Conservation (phyloP, 2,329 filamentous ascomycete species). For the Ascocoryne sarcoides region DNA sequence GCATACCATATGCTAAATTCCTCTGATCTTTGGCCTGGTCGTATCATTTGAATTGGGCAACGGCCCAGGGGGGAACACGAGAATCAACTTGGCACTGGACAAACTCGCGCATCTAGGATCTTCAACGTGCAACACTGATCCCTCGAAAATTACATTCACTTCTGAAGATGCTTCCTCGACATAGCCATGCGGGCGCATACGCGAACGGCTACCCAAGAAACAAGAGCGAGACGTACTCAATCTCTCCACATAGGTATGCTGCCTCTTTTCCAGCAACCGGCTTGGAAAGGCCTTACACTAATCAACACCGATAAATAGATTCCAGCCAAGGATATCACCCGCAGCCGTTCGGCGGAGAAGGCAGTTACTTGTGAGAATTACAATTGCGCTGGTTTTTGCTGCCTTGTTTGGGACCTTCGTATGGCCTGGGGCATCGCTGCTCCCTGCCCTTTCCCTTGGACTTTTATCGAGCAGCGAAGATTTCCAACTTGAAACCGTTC, state of each 20-base stretch:
- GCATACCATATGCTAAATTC: constrained; percentile 6
- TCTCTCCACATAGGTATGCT: constrained; percentile 80
- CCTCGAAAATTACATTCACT: constrained; percentile 13
- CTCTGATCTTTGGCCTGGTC: constrained; percentile 10
- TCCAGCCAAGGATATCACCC: constrained; percentile 73
- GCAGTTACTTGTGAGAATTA: constrained; percentile 62
- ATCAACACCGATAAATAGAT: constrained; percentile 44
- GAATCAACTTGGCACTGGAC: constrained; percentile 16
- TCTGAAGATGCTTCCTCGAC: constrained; percentile 72
- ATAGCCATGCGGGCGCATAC: constrained; percentile 44
- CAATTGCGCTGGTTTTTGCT: constrained; percentile 47
- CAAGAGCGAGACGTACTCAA: constrained; percentile 60
- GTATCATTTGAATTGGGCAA: constrained; percentile 13
- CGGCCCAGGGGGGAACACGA: constrained; percentile 19
- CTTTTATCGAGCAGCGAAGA: constrained; percentile 59
- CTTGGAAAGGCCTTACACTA: constrained; percentile 4
- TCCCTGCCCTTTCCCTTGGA: constrained; percentile 58
- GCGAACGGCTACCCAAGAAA: constrained; percentile 68
- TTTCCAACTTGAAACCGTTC: constrained; percentile 83
- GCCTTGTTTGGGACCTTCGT: constrained; percentile 66
- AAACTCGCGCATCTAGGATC: neutral
- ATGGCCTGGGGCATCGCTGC: constrained; percentile 56
- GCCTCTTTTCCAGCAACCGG: constrained; percentile 7
- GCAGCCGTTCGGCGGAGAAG: constrained; percentile 62
- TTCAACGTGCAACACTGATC: neutral